Percentiles rank a stretch among this genome's conserved stretches.
Conservation (phyloP, 2,329 filamentous ascomycete species). For the Dothideomycetes sp. region DNA sequence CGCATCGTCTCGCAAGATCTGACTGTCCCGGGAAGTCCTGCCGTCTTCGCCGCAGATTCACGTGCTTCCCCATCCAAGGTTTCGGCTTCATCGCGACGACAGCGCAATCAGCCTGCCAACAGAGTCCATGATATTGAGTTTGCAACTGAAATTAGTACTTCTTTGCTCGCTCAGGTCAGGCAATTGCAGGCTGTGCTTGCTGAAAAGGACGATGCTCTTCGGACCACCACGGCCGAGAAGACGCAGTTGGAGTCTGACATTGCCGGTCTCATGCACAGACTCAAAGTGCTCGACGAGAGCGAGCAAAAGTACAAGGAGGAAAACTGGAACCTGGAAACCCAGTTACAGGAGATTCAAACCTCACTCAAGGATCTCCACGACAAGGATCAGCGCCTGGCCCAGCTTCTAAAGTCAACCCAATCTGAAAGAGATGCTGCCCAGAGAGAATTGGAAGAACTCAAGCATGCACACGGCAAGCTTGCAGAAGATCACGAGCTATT, state of each 20-base stretch:
- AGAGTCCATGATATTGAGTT: conserved; percentile 95
- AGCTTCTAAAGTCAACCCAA: conserved; percentile 57
- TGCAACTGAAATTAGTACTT: conserved; percentile 95
- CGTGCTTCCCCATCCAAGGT: conserved; percentile 83
- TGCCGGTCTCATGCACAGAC: conserved; percentile 65
- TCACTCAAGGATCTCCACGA: conserved; percentile 66
- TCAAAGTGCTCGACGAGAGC: conserved; percentile 79
- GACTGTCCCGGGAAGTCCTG: conserved; percentile 9
- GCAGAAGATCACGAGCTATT: conserved; percentile 66
- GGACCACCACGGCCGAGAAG: conserved; percentile 61
- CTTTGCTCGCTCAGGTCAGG: conserved; percentile 83
- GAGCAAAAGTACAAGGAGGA: conserved; percentile 96
- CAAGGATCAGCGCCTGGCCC: conserved; percentile 70
- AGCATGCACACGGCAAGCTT: conserved; percentile 65
- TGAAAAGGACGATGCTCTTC: conserved; percentile 80
- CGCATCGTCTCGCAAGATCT: conserved; percentile 39
- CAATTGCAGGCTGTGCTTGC: conserved; percentile 75
- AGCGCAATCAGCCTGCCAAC: conserved; percentile 79
- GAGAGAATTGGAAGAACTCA: conserved; percentile 84
- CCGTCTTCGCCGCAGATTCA: conserved; percentile 66
- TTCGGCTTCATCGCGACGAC: conserved; percentile 65
- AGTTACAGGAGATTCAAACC: conserved; percentile 71
- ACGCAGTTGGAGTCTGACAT: conserved; percentile 72
- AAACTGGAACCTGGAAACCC: conserved; percentile 94
- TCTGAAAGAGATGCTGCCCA: conserved; percentile 68